phyloP scores from a whole-genome alignment of 768 basidiomycete species.

The Exidia glandulosa region DNA sequence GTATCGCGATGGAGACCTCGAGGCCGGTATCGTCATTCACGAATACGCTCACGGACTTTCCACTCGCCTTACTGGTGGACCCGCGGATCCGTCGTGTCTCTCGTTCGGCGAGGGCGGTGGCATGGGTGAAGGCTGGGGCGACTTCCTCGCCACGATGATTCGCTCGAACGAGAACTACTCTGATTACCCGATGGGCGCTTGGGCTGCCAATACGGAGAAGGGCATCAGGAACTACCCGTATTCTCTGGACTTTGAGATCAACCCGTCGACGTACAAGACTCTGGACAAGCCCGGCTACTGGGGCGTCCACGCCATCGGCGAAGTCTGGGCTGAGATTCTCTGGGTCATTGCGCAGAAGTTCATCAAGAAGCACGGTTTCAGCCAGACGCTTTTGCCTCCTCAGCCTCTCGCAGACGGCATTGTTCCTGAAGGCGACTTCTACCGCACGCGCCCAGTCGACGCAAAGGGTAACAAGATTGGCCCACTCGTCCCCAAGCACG shows the following conservation, averaged over 20 bases:
- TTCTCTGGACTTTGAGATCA: constrained; percentile 59
- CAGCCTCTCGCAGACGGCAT: constrained; percentile 49
- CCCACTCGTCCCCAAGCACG: constrained; percentile 76
- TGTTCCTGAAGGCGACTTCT: constrained; percentile 65
- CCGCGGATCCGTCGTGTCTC: constrained; percentile 83
- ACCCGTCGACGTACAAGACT: constrained; percentile 90
- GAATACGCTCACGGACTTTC: constrained; percentile 83
- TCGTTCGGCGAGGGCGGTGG: constrained; percentile 95
- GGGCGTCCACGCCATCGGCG: constrained; percentile 86
- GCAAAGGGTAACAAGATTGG: constrained; percentile 30
- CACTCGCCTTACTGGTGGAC: constrained; percentile 91
- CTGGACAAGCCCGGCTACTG: constrained; percentile 91
- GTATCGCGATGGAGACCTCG: constrained; percentile 89
- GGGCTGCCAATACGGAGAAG: constrained; percentile 68
- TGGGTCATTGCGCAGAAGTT: constrained; percentile 69
- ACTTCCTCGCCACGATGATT: constrained; percentile 81
- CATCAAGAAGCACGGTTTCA: constrained; percentile 75
- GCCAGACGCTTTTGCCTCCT: constrained; percentile 73
- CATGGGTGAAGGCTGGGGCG: constrained; percentile 98
- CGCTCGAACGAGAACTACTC: constrained; percentile 59
- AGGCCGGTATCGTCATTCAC: constrained; percentile 95
- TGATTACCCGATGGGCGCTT: constrained; percentile 85
- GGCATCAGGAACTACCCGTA: constrained; percentile 89
- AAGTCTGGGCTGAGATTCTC: constrained; percentile 91
- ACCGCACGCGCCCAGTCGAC: constrained; percentile 32